These are phyloP conservation scores for Quercus phellos DNA, from an alignment of 331 rosid species.

Conservation along the genomic window DNA sequence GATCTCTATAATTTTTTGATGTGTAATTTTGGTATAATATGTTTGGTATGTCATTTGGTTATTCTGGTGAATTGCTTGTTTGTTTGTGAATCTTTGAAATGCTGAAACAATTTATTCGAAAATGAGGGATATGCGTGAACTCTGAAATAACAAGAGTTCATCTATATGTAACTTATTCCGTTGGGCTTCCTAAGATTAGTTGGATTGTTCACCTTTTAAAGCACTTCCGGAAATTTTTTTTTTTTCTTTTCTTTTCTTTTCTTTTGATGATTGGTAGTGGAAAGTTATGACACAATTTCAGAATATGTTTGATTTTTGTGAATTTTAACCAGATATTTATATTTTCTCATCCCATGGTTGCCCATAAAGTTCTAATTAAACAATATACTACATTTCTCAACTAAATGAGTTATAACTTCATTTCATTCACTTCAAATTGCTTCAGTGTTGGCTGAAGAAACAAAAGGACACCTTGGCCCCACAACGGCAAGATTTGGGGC, in stretches of 20 bases:
- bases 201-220: background rate
- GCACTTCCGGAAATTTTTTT: background rate
- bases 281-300: background rate
- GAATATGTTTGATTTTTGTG: background rate
- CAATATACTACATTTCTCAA: background rate
- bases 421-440: conserved; percentile 4
- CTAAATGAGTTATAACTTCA: background rate
- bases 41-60: background rate
- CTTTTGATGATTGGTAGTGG: background rate
- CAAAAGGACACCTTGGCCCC: conserved; percentile 79
- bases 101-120: background rate
- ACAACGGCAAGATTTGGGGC: conserved; percentile 47
- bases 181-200: background rate
- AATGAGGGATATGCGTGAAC: background rate
- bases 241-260: background rate
- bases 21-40: conserved; percentile 5
- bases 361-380: background rate
- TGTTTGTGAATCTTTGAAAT: background rate
- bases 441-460: conserved; percentile 98
- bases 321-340: background rate
- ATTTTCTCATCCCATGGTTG: background rate
- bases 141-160: background rate
- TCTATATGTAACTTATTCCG: background rate
- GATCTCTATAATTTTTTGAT: background rate
- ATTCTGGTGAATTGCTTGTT: background rate